phyloP scores from a whole-genome alignment of 208 protist species.

The Leishmania tropica region DNA sequence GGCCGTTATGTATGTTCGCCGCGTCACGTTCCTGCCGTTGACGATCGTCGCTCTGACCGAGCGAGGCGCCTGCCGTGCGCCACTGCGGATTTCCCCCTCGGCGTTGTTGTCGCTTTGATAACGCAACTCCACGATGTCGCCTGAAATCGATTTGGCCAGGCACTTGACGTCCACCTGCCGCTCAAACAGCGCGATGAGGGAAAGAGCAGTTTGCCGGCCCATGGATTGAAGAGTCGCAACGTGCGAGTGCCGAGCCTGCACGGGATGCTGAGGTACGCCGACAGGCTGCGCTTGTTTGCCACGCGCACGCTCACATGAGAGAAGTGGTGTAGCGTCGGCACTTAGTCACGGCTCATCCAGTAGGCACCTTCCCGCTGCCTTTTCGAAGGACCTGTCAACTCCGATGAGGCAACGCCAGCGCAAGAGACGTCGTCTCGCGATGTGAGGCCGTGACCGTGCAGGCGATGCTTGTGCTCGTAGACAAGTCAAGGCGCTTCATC shows the following conservation, averaged over 20 bases:
- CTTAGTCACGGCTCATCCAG: slow-evolving; percentile 29
- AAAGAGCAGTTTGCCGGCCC: slow-evolving; percentile 6
- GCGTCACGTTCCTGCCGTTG: slow-evolving; percentile 42
- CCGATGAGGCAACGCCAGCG: background rate
- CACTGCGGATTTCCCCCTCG: background rate
- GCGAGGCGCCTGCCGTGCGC: background rate
- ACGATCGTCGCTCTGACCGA: slow-evolving; percentile 24
- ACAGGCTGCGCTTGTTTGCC: slow-evolving; percentile 39
- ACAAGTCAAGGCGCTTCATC: background rate
- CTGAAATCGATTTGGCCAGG: slow-evolving; percentile 52
- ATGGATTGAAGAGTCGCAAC: slow-evolving; percentile 45
- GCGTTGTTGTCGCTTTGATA: background rate
- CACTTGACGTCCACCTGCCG: slow-evolving; percentile 40
- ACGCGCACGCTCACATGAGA: slow-evolving; percentile 54
- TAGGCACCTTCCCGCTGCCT: background rate
- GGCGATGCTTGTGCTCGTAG: slow-evolving; percentile 5
- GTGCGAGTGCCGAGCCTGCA: slow-evolving; percentile 44
- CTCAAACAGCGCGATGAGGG: slow-evolving; percentile 32
- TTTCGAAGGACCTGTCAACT: background rate
- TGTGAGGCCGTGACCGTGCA: background rate
- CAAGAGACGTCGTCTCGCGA: background rate
- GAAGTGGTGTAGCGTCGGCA: slow-evolving; percentile 54
- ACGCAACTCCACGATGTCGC: slow-evolving; percentile 51
- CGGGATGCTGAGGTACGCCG: slow-evolving; percentile 58
- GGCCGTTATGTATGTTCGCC: slow-evolving; percentile 46